Base-by-base conservation (phyloP, 2,329 filamentous ascomycete genomes). In the Fusarium sulawesiense region DNA sequence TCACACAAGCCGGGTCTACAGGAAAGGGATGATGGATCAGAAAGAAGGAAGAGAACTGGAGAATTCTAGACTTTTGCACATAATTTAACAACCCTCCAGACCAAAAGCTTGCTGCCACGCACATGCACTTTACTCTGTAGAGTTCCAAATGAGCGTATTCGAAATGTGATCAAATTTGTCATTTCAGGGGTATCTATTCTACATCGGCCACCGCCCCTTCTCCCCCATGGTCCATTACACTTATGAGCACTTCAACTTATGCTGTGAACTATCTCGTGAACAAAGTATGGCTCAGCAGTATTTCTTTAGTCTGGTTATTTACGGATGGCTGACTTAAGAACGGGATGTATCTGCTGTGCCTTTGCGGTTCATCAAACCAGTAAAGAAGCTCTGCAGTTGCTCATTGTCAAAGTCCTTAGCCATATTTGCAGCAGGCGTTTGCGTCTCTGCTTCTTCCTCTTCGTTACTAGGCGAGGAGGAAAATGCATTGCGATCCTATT, bases 361-460 rank as follows among this genome's bases (percentile, higher is more conserved):
- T 53, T 86, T 85, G 66, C 85, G 83, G 72, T 88, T 88, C 86
- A 89, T 88, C 65, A 89, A 77, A 34, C 84, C 85, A 60, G 83
- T 84, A 72, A 89, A 89, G 78, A 89, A 89, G 67, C 84, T 87
- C 68, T 88, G 84, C 56, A 89, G 78, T 71, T 87, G 85, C 66
- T 88, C 86, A 45, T 85, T 88, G 76, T 89, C 80, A 59, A 75
- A 80, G 11, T 81, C 78, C 71, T 81, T 81, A 45, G 77, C 82
- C 75, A 87, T 83, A 60, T 81, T 82, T 7, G 78, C 77, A 37
- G 80, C 76, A 29, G 80, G 72, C 16, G 78, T 76, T 41, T 83
- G 72, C 18, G 78, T 76, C 37, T 83, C 80, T 4, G 75, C 69
- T 60, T 71, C 81, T 6, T 82, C 75, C 32, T 79, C 78, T 7